Base-by-base conservation (phyloP, 2,329 filamentous ascomycete genomes). In the Tolypocladium tundrense region DNA sequence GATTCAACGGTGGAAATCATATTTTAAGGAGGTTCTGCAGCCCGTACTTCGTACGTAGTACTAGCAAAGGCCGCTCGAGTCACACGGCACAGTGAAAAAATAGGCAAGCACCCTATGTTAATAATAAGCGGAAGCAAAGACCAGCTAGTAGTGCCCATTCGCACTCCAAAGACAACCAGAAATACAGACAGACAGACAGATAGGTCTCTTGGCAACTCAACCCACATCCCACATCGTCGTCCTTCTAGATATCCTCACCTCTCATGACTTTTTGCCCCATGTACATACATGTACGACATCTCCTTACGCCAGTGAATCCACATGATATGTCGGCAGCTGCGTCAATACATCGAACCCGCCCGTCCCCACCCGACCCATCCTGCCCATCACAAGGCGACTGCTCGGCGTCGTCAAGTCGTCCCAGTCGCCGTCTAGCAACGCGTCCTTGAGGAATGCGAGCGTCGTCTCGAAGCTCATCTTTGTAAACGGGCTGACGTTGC, bases 381-480 rank as follows among this genome's bases (percentile, higher is more conserved):
- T 84, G 19, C 95, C 94, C 69, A 94, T 86, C 54, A 97, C 92
- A 67, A 99, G 89, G 59, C 93, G 83, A 61, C 90, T 87, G 72
- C 88, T 94, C 0, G 95, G 94, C 60, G 88, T 91, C 60, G 82
- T 85, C 60, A 99, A 77, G 67, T 94, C 88, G 72, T 99, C 94
- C 80, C 85, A 90, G 72, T 97, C 94, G 54, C 90, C 87, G 68
- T 96, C 91, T 59, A 95, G 77, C 33, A 97, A 88, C 1, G 94
- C 92, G 69, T 97, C 94, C 72, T 89, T 92, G 67, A 99, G 79
- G 78, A 97, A 97, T 1, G 88, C 87, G 43, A 97, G 83, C 2
- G 94, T 99, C 4, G 94, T 99, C 81, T 99, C 94, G 76, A 97
- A 99, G 72, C 90, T 96, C 93, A 97, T 97, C 81, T 97, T 97